Evolutionary conservation across 441 rosid genomes (phyloP).

Genomic region (Biscutella laevigata): DNA sequence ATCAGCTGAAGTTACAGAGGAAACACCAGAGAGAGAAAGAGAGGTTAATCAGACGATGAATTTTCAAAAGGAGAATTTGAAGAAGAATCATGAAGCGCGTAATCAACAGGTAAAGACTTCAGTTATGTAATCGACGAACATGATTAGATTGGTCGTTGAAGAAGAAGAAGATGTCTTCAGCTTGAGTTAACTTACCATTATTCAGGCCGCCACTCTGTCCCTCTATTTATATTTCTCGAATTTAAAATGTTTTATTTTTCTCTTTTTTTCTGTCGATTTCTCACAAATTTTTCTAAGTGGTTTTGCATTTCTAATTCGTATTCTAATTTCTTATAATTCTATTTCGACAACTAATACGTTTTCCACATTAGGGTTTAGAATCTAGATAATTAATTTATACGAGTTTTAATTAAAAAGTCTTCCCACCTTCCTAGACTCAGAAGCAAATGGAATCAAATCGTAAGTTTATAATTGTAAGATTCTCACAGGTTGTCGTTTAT

Average conservation of each 20-base stretch:
- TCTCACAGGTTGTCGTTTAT: not conserved
- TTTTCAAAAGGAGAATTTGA: not conserved
- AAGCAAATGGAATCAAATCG: not conserved
- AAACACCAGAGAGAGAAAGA: not conserved
- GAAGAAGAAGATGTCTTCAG: too few species aligned
- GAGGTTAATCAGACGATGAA: not conserved
- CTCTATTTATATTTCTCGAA: too few species aligned
- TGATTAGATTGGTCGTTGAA: conserved; percentile 10
- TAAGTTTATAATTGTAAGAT: not conserved
- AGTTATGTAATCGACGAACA: not conserved
- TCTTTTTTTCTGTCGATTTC: too few species aligned
- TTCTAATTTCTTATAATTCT: too few species aligned
- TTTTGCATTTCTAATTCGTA: too few species aligned
- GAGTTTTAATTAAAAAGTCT: not conserved
- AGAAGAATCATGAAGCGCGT: conserved; percentile 8
- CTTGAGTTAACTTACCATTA: too few species aligned
- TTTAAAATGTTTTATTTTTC: too few species aligned
- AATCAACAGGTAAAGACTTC: not conserved
- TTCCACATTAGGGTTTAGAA: not conserved
- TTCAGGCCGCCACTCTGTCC: conserved; percentile 18
- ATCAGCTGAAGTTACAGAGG: not conserved
- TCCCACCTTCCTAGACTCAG: not conserved
- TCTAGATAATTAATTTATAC: not conserved
- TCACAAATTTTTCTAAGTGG: too few species aligned
- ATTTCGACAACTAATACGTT: not conserved